These are phyloP conservation scores for Trichoderma koningiopsis DNA, from an alignment of 2,329 filamentous ascomycete genomes.

Conservation along the genomic window DNA sequence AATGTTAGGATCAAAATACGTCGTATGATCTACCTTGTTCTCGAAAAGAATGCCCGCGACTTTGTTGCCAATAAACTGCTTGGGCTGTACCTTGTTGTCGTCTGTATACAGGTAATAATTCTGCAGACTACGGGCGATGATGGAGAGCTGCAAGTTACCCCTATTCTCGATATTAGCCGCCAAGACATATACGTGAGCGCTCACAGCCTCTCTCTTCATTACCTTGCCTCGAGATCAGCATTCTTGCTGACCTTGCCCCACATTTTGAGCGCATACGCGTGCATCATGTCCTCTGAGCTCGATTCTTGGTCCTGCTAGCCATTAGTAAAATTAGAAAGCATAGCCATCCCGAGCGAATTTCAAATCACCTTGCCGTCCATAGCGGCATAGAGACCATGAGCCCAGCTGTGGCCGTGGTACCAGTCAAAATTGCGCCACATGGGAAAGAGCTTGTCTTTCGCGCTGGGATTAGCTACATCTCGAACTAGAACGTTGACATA, in stretches of 20 bases:
- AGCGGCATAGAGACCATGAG: constrained; percentile 72
- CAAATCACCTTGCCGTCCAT: constrained; percentile 66
- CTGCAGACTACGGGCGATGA: constrained; percentile 72
- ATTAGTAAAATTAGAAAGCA: not conserved
- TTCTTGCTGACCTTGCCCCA: constrained; percentile 84
- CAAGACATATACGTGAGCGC: not conserved
- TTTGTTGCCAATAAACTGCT: constrained; percentile 80
- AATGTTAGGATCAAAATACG: constrained; percentile 76
- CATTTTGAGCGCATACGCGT: constrained; percentile 86
- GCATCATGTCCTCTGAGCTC: constrained; percentile 87
- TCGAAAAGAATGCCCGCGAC: constrained; percentile 76
- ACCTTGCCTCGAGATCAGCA: constrained; percentile 74
- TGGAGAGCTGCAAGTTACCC: constrained; percentile 80
- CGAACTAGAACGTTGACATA: constrained; percentile 85
- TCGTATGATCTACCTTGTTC: constrained; percentile 92
- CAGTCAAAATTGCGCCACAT: constrained; percentile 86
- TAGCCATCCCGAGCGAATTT: not conserved
- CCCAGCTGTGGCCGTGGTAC: constrained; percentile 95
- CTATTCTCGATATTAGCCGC: constrained; percentile 36
- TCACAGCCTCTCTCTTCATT: constrained; percentile 29
- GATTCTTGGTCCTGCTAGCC: constrained; percentile 70
- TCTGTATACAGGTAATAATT: constrained; percentile 80
- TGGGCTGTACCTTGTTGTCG: constrained; percentile 70
- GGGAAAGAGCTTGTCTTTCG: constrained; percentile 73
- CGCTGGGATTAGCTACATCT: constrained; percentile 76